phyloP scores from a whole-genome alignment of 2,329 filamentous ascomycete genomes.

The Ophiobolus disseminans region DNA sequence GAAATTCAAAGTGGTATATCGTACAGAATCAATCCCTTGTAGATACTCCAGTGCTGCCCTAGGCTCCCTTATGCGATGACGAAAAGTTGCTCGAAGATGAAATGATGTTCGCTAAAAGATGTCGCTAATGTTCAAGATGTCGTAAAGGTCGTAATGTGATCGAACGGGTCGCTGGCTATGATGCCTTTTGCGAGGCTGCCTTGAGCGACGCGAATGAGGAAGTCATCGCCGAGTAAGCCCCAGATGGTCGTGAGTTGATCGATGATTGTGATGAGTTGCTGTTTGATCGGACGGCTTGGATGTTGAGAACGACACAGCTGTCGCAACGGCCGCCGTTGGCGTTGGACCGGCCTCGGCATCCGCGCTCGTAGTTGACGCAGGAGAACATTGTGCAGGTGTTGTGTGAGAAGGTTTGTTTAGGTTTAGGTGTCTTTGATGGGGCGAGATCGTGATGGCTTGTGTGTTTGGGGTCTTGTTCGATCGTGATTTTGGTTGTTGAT shows the following conservation, averaged over 20 bases:
- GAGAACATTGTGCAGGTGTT: constrained; percentile 48
- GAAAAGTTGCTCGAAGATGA: constrained; percentile 5
- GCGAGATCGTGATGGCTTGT: background rate
- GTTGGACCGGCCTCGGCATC: constrained; percentile 53
- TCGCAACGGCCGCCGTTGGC: constrained; percentile 45
- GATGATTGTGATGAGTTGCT: constrained; percentile 44
- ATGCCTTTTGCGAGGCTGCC: constrained; percentile 27
- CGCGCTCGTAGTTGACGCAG: constrained; percentile 54
- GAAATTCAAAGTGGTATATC: constrained; percentile 10
- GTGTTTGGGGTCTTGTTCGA: background rate
- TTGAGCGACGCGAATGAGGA: constrained; percentile 48
- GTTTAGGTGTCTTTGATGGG: background rate
- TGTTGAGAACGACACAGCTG: constrained; percentile 50
- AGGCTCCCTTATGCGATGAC: background rate
- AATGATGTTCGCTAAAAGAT: constrained; percentile 21
- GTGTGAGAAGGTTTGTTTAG: background rate
- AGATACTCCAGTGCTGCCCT: constrained; percentile 6
- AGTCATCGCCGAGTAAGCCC: constrained; percentile 50
- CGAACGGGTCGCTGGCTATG: constrained; percentile 17
- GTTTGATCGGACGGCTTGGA: constrained; percentile 41
- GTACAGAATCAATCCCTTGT: constrained; percentile 7
- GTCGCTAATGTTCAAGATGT: constrained; percentile 31
- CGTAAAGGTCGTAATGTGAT: constrained; percentile 24
- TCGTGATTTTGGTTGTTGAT: background rate
- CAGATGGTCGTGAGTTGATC: constrained; percentile 26